phyloP scores from a whole-genome alignment of 306 rosid genomes.

The Cucurbita moschata region DNA sequence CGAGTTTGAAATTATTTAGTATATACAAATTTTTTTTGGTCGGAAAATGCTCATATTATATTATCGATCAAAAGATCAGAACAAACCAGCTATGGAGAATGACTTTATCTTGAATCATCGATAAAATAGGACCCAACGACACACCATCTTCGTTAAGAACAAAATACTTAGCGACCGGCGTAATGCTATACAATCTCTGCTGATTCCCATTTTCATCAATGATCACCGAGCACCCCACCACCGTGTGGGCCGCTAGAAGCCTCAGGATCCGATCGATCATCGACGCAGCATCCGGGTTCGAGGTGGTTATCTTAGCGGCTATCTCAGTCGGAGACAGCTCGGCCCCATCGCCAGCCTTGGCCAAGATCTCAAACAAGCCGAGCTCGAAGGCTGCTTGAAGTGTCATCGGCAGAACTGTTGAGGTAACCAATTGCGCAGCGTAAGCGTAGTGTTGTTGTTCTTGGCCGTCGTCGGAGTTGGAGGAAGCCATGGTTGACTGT shows the following conservation, averaged over 20 bases:
- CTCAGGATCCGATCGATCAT: background rate
- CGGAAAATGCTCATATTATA: no score
- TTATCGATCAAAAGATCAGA: background rate
- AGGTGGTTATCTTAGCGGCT: background rate
- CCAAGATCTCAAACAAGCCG: background rate
- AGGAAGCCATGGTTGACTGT: background rate
- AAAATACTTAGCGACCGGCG: background rate
- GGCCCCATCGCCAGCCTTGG: background rate
- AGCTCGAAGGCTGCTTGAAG: background rate
- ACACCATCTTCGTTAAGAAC: constrained; percentile 24
- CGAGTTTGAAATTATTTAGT: no score
- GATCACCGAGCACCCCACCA: background rate
- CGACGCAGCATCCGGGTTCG: background rate
- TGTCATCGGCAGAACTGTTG: background rate
- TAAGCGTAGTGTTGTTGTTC: background rate
- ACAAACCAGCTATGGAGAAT: constrained; percentile 24
- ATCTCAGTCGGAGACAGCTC: background rate
- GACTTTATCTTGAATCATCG: constrained; percentile 16
- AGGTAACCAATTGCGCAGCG: background rate
- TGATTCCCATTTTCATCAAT: background rate
- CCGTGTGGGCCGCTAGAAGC: background rate
- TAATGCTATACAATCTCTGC: background rate
- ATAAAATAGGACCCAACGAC: constrained; percentile 19
- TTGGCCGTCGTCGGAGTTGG: background rate
- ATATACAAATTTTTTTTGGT: no score